Evolutionary conservation across 768 basidiomycete genomes (phyloP).

Genomic region (Hysterangium stoloniferum): DNA sequence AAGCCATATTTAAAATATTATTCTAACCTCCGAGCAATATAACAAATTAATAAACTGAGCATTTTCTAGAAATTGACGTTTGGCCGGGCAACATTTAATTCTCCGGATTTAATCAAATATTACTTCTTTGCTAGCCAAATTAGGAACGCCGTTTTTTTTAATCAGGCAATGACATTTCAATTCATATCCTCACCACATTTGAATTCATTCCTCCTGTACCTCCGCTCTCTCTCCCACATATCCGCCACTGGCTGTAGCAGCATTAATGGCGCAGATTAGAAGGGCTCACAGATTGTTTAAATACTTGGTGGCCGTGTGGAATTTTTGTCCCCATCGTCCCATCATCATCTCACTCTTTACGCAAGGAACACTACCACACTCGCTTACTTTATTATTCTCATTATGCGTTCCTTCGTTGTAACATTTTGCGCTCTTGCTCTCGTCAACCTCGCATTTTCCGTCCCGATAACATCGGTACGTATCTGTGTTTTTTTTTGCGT

Average conservation of each 20-base stretch:
- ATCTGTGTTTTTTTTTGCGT: no score
- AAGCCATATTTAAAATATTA: no score
- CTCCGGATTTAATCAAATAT: no score
- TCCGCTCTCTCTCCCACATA: no score
- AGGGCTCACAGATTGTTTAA: not conserved
- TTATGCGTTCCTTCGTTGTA: conserved; percentile 8
- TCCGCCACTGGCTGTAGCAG: no score
- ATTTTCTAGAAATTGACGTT: no score
- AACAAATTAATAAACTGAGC: no score
- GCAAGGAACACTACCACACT: conserved; percentile 4
- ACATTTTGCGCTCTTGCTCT: conserved; percentile 5
- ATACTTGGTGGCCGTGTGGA: not conserved
- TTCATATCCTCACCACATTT: not conserved
- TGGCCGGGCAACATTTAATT: no score
- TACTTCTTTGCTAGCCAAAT: no score
- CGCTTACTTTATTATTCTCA: conserved; percentile 1
- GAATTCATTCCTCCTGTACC: not conserved
- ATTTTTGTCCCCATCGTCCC: not conserved
- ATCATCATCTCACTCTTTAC: not conserved
- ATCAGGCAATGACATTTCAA: not conserved
- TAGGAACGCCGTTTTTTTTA: not conserved
- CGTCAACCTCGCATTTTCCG: not conserved
- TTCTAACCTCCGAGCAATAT: no score
- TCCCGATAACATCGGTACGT: no score
- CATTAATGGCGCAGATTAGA: no score